phyloP scores from a whole-genome alignment of 495 filamentous ascomycete genomes.

The Podospora comata region DNA sequence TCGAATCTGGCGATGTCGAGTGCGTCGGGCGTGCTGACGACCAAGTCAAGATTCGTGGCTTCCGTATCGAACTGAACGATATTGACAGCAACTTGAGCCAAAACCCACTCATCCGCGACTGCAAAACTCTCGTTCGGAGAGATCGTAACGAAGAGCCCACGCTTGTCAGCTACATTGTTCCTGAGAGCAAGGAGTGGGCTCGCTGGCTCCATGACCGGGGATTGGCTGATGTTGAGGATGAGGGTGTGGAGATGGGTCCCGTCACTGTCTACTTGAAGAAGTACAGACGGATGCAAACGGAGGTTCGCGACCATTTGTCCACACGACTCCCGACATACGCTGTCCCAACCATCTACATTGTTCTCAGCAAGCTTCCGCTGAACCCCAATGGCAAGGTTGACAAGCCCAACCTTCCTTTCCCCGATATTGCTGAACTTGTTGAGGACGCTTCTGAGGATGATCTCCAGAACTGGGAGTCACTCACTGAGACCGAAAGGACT shows the following conservation, averaged over 20 bases:
- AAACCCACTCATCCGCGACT: slow-evolving; percentile 78
- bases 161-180: slow-evolving; percentile 88
- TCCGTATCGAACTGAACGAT: slow-evolving; percentile 91
- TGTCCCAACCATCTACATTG: slow-evolving; percentile 74
- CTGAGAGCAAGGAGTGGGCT: slow-evolving; percentile 69
- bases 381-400: slow-evolving; percentile 97
- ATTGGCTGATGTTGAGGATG: slow-evolving; percentile 48
- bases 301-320: slow-evolving; percentile 72
- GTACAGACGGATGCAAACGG: slow-evolving; percentile 64
- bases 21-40: slow-evolving; percentile 78
- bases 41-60: slow-evolving; percentile 94
- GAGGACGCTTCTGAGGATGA: slow-evolving; percentile 61
- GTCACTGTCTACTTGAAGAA: slow-evolving; percentile 53
- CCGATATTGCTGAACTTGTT: slow-evolving; percentile 57
- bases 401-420: slow-evolving; percentile 86
- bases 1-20: slow-evolving; percentile 69
- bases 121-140: slow-evolving; percentile 80
- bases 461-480: slow-evolving; percentile 63
- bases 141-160: slow-evolving; percentile 89
- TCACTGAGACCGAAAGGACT: slow-evolving; percentile 42
- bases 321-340: slow-evolving; percentile 76
- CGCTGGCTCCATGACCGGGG: slow-evolving; percentile 60
- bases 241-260: slow-evolving; percentile 45
- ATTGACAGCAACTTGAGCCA: slow-evolving; percentile 83
- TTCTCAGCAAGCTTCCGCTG: slow-evolving; percentile 74